Base-by-base conservation (phyloP, 306 rosid species). In the Luffa acutangula region DNA sequence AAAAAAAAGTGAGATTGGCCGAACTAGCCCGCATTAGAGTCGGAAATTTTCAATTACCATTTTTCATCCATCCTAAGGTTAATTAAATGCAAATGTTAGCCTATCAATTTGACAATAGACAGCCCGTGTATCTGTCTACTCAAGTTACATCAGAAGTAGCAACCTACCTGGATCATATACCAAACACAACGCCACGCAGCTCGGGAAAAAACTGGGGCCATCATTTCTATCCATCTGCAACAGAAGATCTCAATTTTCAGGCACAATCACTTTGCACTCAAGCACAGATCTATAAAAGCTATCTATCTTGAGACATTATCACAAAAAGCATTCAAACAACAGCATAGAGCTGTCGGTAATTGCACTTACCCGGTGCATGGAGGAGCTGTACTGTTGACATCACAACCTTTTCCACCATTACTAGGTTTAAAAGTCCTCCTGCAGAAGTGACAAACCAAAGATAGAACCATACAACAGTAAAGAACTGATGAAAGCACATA, bases 151-250 rank as follows among this genome's bases (percentile, higher is more conserved):
- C 3, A 42, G 70, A 43, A 75, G 15, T 84, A 41, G 71, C 46
- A 57, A 42, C 84, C 52, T 64, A 91, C 98, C 94, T 94, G 98
- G 83, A 95, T 91, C 97, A 95, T 90, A 76, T 89, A 82, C 98
- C 98, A 95, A 45, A 87, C 97, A 25, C 98, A 95, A 31, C 92
- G 97, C 98, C 98, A 95, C 0, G 98, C 90, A 49, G 90, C 85
- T 89, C 74, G 84, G 9, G 98, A 95, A 80, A 95, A 95, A 81
- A 92, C 98, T 51, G 98, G 98, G 67, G 98, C 98, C 98, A 95
- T 95, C 91, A 95, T 85, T 88, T 95, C 98, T 81, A 95, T 90
- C 98, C 98, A 95, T 84, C 98, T 95, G 89, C 54, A 48, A n/a
- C 46, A 76, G 48, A n/a, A 20, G 75, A 71, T 71, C 10, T 45